Evolutionary conservation across 495 filamentous ascomycete species (phyloP).

Genomic region (Saxophila tyrrhenica): DNA sequence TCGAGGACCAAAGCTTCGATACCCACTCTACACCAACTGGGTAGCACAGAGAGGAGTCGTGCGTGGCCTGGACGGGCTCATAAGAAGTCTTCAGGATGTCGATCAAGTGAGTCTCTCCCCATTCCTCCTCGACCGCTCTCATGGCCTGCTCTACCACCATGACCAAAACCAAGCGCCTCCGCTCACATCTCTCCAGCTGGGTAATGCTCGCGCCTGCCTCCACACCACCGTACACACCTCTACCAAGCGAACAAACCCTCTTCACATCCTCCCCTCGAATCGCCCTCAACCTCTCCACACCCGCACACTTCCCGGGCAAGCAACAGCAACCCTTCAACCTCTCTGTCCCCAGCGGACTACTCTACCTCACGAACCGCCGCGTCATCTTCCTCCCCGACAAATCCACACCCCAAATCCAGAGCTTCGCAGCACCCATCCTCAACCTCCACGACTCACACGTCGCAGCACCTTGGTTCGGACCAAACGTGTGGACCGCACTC

Average conservation of each 20-base stretch:
- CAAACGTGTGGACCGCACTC: slow-evolving; percentile 77
- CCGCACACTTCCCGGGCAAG: slow-evolving; percentile 44
- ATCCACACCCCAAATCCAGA: slow-evolving; percentile 58
- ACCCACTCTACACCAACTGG: not conserved
- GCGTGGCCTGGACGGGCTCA: not conserved
- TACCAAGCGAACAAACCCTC: slow-evolving; percentile 57
- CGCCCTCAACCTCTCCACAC: slow-evolving; percentile 49
- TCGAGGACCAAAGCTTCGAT: not conserved
- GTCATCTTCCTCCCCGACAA: slow-evolving; percentile 78
- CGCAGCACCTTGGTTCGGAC: slow-evolving; percentile 86
- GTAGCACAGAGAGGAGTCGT: not conserved
- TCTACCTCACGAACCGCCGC: slow-evolving; percentile 83
- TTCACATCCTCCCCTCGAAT: slow-evolving; percentile 66
- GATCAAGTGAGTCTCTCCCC: not conserved
- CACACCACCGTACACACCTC: slow-evolving; percentile 44
- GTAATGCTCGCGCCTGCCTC: slow-evolving; percentile 60
- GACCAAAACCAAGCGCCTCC: not conserved
- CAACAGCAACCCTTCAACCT: slow-evolving; percentile 46
- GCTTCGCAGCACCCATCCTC: slow-evolving; percentile 79
- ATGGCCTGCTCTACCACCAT: not conserved
- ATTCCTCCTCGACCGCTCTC: not conserved
- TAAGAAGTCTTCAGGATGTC: not conserved
- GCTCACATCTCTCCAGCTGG: slow-evolving; percentile 47
- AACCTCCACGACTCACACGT: slow-evolving; percentile 83
- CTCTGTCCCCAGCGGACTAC: slow-evolving; percentile 47